Base-by-base conservation (phyloP, 208 protist species). In the Leishmania braziliensis region DNA sequence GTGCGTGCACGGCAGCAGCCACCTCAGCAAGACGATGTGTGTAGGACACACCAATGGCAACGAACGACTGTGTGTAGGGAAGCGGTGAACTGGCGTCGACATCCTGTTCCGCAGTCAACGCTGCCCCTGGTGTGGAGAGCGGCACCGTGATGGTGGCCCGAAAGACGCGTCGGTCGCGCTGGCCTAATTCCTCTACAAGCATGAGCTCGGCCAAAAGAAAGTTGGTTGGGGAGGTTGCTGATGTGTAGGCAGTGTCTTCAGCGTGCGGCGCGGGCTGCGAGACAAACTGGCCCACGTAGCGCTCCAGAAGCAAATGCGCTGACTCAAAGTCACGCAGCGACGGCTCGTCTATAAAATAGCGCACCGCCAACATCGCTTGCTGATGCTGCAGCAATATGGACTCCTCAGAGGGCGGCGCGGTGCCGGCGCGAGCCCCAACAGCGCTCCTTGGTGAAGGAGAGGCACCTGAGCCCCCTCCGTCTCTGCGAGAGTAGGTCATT, bases 121-220 rank as follows among this genome's bases (percentile, higher is more conserved):
- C 36, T 51, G 29, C 63, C 9, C 5, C 66, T 71, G 46, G 54
- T 74, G 26, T n/a, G 20, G 18, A 6, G 6, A 97, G 85, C 8
- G 91, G 92, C 12, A 97, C 89, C 8, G 92, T 93, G 48, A 92
- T 79, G 53, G 90, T 96, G 51, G 93, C 91, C n/a, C 95, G 92
- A 85, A 91, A 94, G 2, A 88, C 89, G 12, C 89, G 72, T 14
- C 92, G 90, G 51, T 79, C 83, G 5, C 89, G 89, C 58, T 91
- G 79, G 0, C 94, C 94, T 36, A 97, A 85, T 18, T 70, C 71
- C 77, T 96, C 89, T 2, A 94, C 85, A 85, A 96, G 90, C 82
- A 95, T 93, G 3, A 85, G 85, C 46, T 82, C 86, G 20, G 18
- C 33, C 69, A 82, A 60, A 36, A 53, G 50, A n/a, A 58, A 77